Percentiles rank a stretch among this genome's conserved stretches.
Evolutionary conservation across 164 flowering plant genomes (phyloP).

Genomic region (Vitis vinifera): DNA sequence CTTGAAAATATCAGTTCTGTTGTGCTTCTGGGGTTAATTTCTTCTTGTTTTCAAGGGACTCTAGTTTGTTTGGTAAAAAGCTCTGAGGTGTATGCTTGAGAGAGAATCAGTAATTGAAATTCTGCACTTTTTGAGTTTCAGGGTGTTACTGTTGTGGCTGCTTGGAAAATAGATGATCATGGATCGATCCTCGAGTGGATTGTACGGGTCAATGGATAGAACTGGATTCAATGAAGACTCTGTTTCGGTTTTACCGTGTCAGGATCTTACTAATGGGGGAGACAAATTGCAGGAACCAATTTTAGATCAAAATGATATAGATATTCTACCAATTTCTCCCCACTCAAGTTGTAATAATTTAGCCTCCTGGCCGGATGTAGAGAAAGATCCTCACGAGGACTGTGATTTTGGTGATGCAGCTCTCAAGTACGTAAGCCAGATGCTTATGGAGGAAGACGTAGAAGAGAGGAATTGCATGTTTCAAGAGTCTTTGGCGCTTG

Average conservation of each 20-base stretch:
- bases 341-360: slow-evolving; percentile 4
- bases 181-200: slow-evolving; percentile 14
- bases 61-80: too few species aligned
- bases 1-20: too few species aligned
- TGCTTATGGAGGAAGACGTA: slow-evolving; percentile 66
- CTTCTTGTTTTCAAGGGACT: too few species aligned
- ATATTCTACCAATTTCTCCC: slow-evolving; percentile 10
- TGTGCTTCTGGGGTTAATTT: too few species aligned
- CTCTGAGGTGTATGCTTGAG: too few species aligned
- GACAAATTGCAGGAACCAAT: not conserved
- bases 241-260: not conserved
- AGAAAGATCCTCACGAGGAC: slow-evolving; percentile 39
- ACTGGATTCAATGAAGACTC: slow-evolving; percentile 1
- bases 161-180: slow-evolving; percentile 10
- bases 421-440: slow-evolving; percentile 45
- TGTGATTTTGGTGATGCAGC: slow-evolving; percentile 51
- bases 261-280: not conserved
- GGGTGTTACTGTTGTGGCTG: not conserved
- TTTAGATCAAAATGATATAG: not conserved
- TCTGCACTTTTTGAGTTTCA: not conserved
- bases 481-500: slow-evolving; percentile 50
- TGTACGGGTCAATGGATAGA: slow-evolving; percentile 1
- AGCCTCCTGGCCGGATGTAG: slow-evolving; percentile 6
- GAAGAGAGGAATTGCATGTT: slow-evolving; percentile 45
- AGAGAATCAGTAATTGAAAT: not conserved